Base-by-base conservation (phyloP, 768 basidiomycete species). In the Pholiota conissans region DNA sequence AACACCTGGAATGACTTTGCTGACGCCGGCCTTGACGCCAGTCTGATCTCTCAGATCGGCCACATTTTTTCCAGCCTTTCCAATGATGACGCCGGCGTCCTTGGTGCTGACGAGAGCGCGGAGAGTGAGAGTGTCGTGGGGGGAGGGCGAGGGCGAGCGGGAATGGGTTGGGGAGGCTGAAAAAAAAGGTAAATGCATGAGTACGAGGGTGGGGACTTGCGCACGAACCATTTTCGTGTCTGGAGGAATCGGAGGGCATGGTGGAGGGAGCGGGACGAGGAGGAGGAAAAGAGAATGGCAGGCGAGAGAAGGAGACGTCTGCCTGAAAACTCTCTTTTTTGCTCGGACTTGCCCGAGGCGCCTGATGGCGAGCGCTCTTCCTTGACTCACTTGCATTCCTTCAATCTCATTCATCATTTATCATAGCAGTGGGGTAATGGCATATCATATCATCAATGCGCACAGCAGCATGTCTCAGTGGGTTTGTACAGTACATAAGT, bases 1-100 rank as follows among this genome's bases (percentile, higher is more conserved):
- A 59, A 99, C 94, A 67, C 97, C 97, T 55, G 89, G 86, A 58
- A 96, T 94, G 80, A 98, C 96, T 74, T 97, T 98, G 83, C 90
- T 95, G 74, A 99, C 97, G 71, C 97, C 97, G 61, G 97, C 95
- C 76, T 94, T 98, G 77, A 97, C 95, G 63, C 91, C 94, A 42
- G 95, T 96, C 68, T 92, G 89, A 64, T 96, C 93, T 61, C 97
- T 85, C 67, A 99, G 84, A 74, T 95, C 93, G 61, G 96, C 96
- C 68, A 99, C 96, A 69, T 98, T 98, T 80, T 94, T 93, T 57
- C 97, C 97, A 51, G 82, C 95, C 69, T 93, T 97, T 63, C 96
- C 95, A 65, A 98, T 98, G 74, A 97, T 95, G 69, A 98, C 88
- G 64, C 95, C 95, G 54, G 93, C 94, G 73, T 98, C 95, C 78